Percentiles rank a stretch among this genome's conserved stretches.
phyloP scores from a whole-genome alignment of 305 asterid species.

The Stenogyne calaminthoides region DNA sequence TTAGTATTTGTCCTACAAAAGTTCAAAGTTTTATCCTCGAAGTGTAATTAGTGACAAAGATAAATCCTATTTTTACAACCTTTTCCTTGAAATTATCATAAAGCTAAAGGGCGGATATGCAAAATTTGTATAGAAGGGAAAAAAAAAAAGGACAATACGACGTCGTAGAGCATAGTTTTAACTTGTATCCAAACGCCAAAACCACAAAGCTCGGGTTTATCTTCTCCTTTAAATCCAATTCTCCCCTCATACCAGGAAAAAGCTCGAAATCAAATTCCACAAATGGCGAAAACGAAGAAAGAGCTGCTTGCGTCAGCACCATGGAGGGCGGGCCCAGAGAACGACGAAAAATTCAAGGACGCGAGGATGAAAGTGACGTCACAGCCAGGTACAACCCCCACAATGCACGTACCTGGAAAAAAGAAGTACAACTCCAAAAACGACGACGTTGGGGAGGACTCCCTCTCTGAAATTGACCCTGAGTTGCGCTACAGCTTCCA shows the following conservation, averaged over 20 bases:
- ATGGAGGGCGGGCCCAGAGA: constrained; percentile 71
- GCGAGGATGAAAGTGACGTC: constrained; percentile 68
- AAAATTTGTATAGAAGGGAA: not conserved
- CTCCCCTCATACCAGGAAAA: constrained; percentile 11
- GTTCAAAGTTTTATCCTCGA: too few species aligned
- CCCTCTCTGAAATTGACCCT: constrained; percentile 75
- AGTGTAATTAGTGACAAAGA: too few species aligned
- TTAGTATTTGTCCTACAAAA: too few species aligned
- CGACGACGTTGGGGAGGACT: constrained; percentile 46
- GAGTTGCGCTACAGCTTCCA: constrained; percentile 97
- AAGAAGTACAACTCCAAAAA: constrained; percentile 44
- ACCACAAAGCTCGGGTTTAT: not conserved
- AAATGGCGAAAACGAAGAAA: constrained; percentile 79
- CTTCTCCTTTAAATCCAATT: constrained; percentile 7
- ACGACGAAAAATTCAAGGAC: constrained; percentile 73
- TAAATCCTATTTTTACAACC: too few species aligned
- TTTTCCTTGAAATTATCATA: not conserved
- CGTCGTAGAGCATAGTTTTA: too few species aligned
- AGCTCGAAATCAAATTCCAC: not conserved
- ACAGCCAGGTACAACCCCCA: constrained; percentile 86
- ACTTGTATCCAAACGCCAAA: too few species aligned
- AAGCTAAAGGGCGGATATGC: constrained; percentile 23
- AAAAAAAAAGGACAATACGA: constrained; percentile 6
- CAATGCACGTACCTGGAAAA: constrained; percentile 82
- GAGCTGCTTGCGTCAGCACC: constrained; percentile 93